Percentiles rank a stretch among this genome's conserved stretches.
These are phyloP conservation scores for Sclerotinia borealis DNA, from an alignment of 2,329 filamentous ascomycete species.

Conservation along the genomic window DNA sequence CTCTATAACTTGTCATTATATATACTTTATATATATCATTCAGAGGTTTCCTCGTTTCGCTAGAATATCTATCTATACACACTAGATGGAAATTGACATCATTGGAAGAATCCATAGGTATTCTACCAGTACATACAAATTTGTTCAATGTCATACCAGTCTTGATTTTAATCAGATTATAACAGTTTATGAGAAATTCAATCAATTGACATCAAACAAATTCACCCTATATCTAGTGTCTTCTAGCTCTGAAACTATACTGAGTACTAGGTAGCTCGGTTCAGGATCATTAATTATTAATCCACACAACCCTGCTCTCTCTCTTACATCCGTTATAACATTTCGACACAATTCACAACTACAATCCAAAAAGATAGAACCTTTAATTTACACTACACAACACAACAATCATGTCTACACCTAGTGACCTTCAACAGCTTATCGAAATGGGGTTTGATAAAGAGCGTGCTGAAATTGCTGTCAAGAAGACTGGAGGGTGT, in stretches of 20 bases:
- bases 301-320: not conserved
- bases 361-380: not conserved
- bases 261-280: not conserved
- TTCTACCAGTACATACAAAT: no score
- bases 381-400: not conserved
- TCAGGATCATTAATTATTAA: not conserved
- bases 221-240: not conserved
- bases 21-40: no score
- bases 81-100: no score
- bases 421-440: slow-evolving; percentile 51
- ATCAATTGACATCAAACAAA: not conserved
- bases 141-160: no score
- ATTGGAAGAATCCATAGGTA: no score
- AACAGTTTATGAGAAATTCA: not conserved
- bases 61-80: no score
- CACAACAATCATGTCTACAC: slow-evolving; percentile 42
- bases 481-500: slow-evolving; percentile 78
- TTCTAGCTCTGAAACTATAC: not conserved
- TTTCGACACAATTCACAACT: not conserved
- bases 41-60: no score
- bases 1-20: no score
- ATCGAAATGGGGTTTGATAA: slow-evolving; percentile 77
- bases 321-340: not conserved
- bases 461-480: slow-evolving; percentile 72
- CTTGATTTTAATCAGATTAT: no score